These are phyloP conservation scores for Talaromyces verruculosus DNA, from an alignment of 2,329 filamentous ascomycete species.

Conservation along the genomic window DNA sequence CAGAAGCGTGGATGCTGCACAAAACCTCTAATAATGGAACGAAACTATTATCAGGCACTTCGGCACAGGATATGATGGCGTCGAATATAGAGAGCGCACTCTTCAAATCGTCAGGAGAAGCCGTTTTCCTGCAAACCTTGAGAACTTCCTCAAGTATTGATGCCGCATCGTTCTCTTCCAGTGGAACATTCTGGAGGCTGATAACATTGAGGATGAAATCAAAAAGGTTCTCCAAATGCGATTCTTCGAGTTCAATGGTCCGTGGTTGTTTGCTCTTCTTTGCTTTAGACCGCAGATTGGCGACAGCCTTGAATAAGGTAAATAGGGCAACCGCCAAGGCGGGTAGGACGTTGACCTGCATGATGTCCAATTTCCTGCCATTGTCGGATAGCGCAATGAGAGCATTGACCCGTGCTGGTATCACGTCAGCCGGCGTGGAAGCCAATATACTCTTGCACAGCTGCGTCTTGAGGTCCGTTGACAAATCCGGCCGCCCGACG, in stretches of 20 bases:
- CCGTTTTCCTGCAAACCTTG: slow-evolving; percentile 43
- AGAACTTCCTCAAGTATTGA: slow-evolving; percentile 40
- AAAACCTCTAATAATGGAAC: slow-evolving; percentile 42
- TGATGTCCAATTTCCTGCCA: slow-evolving; percentile 45
- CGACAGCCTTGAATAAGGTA: slow-evolving; percentile 41
- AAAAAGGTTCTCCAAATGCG: slow-evolving; percentile 37
- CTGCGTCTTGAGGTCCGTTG: slow-evolving; percentile 34
- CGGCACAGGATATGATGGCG: slow-evolving; percentile 43
- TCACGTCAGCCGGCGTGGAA: slow-evolving; percentile 37
- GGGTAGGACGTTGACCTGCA: slow-evolving; percentile 39
- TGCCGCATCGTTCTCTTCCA: slow-evolving; percentile 38
- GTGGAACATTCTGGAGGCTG: slow-evolving; percentile 42
- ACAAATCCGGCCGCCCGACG: slow-evolving; percentile 41
- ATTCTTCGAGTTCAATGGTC: slow-evolving; percentile 37
- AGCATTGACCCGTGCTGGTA: slow-evolving; percentile 41
- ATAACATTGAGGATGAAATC: slow-evolving; percentile 46
- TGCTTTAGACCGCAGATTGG: slow-evolving; percentile 38
- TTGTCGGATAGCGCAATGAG: slow-evolving; percentile 45
- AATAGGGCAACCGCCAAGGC: slow-evolving; percentile 42
- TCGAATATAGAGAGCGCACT: slow-evolving; percentile 44
- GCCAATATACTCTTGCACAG: slow-evolving; percentile 40
- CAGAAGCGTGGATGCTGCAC: slow-evolving; percentile 47
- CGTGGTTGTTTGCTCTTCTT: slow-evolving; percentile 38
- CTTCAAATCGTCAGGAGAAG: slow-evolving; percentile 44
- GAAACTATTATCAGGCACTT: slow-evolving; percentile 42